Conservation (phyloP, 2,329 filamentous ascomycete species). For the Aspergillus chevalieri region DNA sequence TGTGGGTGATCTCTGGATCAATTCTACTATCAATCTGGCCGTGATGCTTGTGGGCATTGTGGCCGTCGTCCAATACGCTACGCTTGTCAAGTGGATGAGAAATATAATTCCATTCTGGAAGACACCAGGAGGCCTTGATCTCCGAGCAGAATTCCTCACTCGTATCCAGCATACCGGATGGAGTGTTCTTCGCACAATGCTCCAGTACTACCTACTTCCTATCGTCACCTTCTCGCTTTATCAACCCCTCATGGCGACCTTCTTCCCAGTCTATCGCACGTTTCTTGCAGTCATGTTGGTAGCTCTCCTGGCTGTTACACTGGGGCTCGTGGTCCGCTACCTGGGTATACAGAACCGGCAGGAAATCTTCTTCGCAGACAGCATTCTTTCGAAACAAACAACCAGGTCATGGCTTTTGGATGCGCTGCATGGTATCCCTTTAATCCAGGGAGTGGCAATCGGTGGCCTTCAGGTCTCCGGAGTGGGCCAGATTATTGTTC, state of each 20-base stretch:
- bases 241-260: not conserved
- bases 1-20: slow-evolving; percentile 8
- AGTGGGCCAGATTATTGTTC: not conserved
- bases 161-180: slow-evolving; percentile 5
- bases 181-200: slow-evolving; percentile 4
- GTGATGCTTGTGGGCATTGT: slow-evolving; percentile 3
- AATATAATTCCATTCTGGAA: not conserved
- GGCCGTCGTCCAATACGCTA: not conserved
- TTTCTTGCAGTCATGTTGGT: not conserved
- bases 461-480: not conserved
- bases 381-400: not conserved
- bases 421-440: not conserved
- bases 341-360: not conserved
- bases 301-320: not conserved
- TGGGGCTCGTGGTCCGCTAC: not conserved
- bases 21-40: slow-evolving; percentile 8
- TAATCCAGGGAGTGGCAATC: not conserved
- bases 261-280: not conserved
- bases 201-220: slow-evolving; percentile 7
- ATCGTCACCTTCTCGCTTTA: slow-evolving; percentile 6
- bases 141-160: not conserved
- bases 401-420: not conserved
- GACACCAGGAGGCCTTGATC: not conserved
- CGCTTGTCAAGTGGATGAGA: slow-evolving; percentile 1
- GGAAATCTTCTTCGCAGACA: not conserved